These are phyloP conservation scores for Candida arabinofermentans DNA, from an alignment of 805 yeast genomes.

Conservation along the genomic window DNA sequence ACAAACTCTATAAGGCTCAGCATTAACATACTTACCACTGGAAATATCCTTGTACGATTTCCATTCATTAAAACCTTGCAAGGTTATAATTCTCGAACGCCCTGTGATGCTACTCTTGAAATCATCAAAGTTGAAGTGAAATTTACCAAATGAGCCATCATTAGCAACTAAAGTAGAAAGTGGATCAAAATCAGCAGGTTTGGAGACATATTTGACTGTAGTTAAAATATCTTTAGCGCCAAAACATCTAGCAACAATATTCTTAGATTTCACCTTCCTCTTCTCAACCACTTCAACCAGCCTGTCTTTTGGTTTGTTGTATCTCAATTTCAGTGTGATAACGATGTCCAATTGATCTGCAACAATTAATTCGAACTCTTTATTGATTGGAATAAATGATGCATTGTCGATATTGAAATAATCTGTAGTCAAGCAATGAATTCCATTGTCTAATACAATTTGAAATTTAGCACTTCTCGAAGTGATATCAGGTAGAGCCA, in stretches of 20 bases:
- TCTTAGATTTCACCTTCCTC: constrained; percentile 31
- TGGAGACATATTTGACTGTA: constrained; percentile 49
- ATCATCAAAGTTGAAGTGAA: constrained; percentile 59
- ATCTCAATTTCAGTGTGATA: constrained; percentile 67
- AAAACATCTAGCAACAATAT: constrained; percentile 29
- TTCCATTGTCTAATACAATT: constrained; percentile 71
- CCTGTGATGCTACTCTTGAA: constrained; percentile 56
- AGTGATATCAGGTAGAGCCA: constrained; percentile 44
- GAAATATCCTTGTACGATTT: constrained; percentile 36
- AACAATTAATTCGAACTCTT: constrained; percentile 77
- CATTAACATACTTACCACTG: constrained; percentile 29
- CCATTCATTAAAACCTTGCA: constrained; percentile 84
- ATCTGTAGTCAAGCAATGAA: constrained; percentile 66
- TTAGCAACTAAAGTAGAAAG: constrained; percentile 66
- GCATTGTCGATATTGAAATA: constrained; percentile 32
- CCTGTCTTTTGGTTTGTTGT: constrained; percentile 45
- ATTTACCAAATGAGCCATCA: constrained; percentile 87
- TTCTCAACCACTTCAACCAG: constrained; percentile 60
- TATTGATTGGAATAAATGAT: constrained; percentile 40
- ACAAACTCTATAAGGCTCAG: constrained; percentile 59
- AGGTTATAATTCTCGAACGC: constrained; percentile 42
- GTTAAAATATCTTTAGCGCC: constrained; percentile 40
- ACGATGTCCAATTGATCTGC: constrained; percentile 58
- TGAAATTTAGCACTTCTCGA: constrained; percentile 46
- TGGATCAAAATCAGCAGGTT: constrained; percentile 46